Evolutionary conservation across 106 monocot genomes (phyloP).

Genomic region (Gastrodia elata): DNA sequence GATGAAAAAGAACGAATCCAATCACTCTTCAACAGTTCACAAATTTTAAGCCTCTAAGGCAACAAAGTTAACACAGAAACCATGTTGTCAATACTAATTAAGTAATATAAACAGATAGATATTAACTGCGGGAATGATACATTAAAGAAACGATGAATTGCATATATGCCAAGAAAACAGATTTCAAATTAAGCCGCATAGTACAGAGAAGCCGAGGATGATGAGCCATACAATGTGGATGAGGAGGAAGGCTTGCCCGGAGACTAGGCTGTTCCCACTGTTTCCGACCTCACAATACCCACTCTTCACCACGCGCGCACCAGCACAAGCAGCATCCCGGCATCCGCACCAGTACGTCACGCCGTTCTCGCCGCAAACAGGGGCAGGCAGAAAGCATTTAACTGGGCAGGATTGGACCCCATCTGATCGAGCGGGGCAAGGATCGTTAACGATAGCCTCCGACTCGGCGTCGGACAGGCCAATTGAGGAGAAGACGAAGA

Average conservation of each 20-base stretch:
- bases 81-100: background rate
- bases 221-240: conserved; percentile 16
- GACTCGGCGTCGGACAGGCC: conserved; percentile 4
- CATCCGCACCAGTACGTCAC: conserved; percentile 88
- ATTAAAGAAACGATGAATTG: background rate
- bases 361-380: conserved; percentile 74
- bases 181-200: conserved; percentile 35
- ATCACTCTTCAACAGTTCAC: background rate
- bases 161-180: background rate
- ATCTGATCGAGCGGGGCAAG: conserved; percentile 20
- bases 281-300: conserved; percentile 61
- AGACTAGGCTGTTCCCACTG: conserved; percentile 12
- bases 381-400: conserved; percentile 56
- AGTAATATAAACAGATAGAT: background rate
- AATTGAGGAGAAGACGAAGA: background rate
- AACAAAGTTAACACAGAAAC: background rate
- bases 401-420: conserved; percentile 30
- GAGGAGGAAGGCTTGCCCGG: conserved; percentile 78
- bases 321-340: conserved; percentile 58
- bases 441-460: background rate
- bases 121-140: background rate
- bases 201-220: conserved; percentile 59
- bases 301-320: conserved; percentile 43
- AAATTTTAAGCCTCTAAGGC: background rate
- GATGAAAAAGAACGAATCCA: background rate